Conservation (phyloP, 2,329 filamentous ascomycete species). For the Fusarium fracticaudum region DNA sequence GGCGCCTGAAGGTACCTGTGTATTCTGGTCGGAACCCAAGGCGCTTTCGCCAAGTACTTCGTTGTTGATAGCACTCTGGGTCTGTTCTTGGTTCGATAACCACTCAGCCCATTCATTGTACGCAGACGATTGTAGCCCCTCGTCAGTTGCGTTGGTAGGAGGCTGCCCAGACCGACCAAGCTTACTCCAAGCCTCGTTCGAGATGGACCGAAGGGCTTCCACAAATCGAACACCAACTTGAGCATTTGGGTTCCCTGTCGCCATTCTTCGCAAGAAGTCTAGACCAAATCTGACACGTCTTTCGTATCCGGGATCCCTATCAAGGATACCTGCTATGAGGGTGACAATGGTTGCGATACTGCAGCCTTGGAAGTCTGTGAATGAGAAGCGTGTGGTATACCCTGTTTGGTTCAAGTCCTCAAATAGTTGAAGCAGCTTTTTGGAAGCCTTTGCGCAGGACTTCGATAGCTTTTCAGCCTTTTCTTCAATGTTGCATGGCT, state of each 20-base stretch:
- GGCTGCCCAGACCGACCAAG: not conserved
- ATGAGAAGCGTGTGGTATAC: not conserved
- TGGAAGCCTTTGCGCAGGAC: not conserved
- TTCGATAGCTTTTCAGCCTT: not conserved
- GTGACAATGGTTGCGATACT: not conserved
- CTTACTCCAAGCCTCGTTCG: not conserved
- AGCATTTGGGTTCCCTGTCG: not conserved
- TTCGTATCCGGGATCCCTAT: not conserved
- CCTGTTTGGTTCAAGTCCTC: not conserved
- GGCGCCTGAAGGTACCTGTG: not conserved
- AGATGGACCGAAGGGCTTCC: not conserved
- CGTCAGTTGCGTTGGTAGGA: rapidly evolving
- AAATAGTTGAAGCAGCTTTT: not conserved
- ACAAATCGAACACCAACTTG: not conserved
- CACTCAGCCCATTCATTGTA: not conserved
- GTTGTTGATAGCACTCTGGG: rapidly evolving
- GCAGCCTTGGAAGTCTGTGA: not conserved
- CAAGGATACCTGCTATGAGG: not conserved
- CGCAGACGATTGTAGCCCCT: not conserved
- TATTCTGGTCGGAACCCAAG: not conserved
- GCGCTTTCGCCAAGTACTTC: rapidly evolving
- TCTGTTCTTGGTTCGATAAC: not conserved
- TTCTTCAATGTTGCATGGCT: not conserved
- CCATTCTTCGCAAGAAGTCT: not conserved
- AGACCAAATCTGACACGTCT: not conserved